Conservation (phyloP, 176 grass and related monocot genomes). For the Raddia guianensis region DNA sequence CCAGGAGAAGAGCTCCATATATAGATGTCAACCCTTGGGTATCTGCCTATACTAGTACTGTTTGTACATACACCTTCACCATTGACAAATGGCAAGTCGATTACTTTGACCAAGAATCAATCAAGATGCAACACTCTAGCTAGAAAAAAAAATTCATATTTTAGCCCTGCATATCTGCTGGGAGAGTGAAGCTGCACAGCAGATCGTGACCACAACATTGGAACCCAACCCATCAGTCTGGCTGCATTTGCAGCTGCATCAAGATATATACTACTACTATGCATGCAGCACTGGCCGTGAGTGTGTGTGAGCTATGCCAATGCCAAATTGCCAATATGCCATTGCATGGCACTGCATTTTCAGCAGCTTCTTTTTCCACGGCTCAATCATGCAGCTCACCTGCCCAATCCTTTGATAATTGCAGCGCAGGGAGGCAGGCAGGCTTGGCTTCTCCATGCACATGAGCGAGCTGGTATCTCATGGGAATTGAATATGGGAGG, state of each 20-base stretch:
- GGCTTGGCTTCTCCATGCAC: slow-evolving; percentile 38
- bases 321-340: too few relatives aligned
- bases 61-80: background rate
- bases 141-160: background rate
- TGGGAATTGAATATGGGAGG: slow-evolving; percentile 43
- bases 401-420: slow-evolving; percentile 44
- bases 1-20: too few relatives aligned
- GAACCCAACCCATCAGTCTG: background rate
- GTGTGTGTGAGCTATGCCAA: too few relatives aligned
- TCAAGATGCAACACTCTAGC: slow-evolving; percentile 9
- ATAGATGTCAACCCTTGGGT: background rate
- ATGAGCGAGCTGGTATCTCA: slow-evolving; percentile 46
- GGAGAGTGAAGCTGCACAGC: background rate
- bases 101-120: slow-evolving; percentile 38
- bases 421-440: background rate
- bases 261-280: too few relatives aligned
- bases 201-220: background rate
- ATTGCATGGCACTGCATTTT: too few relatives aligned
- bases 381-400: slow-evolving; percentile 64
- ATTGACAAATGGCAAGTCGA: slow-evolving; percentile 28
- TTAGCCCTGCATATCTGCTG: background rate
- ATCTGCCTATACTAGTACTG: background rate
- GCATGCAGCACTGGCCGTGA: too few relatives aligned
- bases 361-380: slow-evolving; percentile 18
- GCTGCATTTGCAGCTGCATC: too few relatives aligned